Conservation (phyloP, 2,329 filamentous ascomycete species). For the Penicillium vulpinum region DNA sequence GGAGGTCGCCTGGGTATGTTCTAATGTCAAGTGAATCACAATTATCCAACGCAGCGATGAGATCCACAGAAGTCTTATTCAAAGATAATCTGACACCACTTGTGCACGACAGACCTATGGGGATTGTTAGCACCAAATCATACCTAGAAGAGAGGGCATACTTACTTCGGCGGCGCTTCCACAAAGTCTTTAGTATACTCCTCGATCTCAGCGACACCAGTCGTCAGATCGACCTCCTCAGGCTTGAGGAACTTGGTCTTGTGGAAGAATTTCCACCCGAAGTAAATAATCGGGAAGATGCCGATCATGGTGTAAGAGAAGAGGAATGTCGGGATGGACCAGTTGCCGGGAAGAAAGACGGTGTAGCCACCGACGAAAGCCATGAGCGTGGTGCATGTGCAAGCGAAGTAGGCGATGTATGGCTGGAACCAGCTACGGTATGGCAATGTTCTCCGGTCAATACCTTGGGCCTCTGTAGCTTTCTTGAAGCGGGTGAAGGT, state of each 20-base stretch:
- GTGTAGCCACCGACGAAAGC: slow-evolving; percentile 73
- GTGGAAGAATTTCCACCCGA: slow-evolving; percentile 71
- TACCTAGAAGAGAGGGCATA: not conserved
- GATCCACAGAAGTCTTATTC: slow-evolving; percentile 7
- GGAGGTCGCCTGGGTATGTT: not conserved
- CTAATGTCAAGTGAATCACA: not conserved
- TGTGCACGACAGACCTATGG: slow-evolving; percentile 28
- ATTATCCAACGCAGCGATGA: not conserved
- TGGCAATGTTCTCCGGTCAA: slow-evolving; percentile 66
- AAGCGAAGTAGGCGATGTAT: slow-evolving; percentile 67
- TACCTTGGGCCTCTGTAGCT: slow-evolving; percentile 67
- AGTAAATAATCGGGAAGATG: slow-evolving; percentile 67
- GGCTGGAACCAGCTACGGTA: slow-evolving; percentile 71
- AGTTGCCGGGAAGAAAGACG: slow-evolving; percentile 69
- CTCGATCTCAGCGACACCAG: slow-evolving; percentile 65
- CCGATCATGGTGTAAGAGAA: slow-evolving; percentile 77
- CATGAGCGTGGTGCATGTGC: slow-evolving; percentile 67
- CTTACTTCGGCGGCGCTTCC: slow-evolving; percentile 55
- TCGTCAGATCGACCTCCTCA: slow-evolving; percentile 62
- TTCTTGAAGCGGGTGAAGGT: slow-evolving; percentile 73
- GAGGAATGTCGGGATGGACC: slow-evolving; percentile 69
- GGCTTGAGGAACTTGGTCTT: slow-evolving; percentile 59
- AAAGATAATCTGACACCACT: slow-evolving; percentile 24
- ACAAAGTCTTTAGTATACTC: slow-evolving; percentile 66
- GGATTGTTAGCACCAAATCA: slow-evolving; percentile 2